These are phyloP conservation scores for Thoreauomyces humboldtii DNA, from an alignment of 192 early-diverging fungal species.

Conservation along the genomic window DNA sequence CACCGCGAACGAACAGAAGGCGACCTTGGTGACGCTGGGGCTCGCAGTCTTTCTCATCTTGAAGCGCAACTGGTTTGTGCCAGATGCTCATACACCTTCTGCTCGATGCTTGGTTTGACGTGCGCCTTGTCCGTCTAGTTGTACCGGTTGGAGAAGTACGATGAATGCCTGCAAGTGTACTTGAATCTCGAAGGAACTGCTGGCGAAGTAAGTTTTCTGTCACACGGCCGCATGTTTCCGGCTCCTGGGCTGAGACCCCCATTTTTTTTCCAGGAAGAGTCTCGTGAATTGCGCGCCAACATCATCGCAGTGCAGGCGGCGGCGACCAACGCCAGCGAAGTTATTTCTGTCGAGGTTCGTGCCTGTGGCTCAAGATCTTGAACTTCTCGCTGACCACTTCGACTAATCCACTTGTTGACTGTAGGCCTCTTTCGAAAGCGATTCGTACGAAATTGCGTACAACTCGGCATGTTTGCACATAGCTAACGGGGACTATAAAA, in stretches of 20 bases:
- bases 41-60: slow-evolving; percentile 48
- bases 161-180: slow-evolving; percentile 23
- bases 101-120: not conserved
- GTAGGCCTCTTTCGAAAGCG: too few species aligned
- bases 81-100: not conserved
- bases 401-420: too few species aligned
- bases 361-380: too few species aligned
- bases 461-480: slow-evolving; percentile 63
- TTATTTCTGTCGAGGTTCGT: slow-evolving; percentile 12
- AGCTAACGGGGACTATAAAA: slow-evolving; percentile 48
- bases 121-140: slow-evolving; percentile 23
- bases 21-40: slow-evolving; percentile 11
- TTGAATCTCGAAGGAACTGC: not conserved
- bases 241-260: too few species aligned
- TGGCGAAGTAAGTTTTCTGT: slow-evolving; percentile 19
- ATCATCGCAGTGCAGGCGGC: slow-evolving; percentile 17
- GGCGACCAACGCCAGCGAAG: not conserved
- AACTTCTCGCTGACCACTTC: too few species aligned
- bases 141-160: slow-evolving; percentile 58
- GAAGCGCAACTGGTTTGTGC: slow-evolving; percentile 66
- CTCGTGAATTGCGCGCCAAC: slow-evolving; percentile 9
- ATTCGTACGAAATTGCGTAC: slow-evolving; percentile 66
- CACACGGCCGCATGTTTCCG: too few species aligned
- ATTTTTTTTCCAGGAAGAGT: slow-evolving; percentile 13
- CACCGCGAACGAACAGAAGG: not conserved